A percentile compares a stretch with the other conserved stretches of the same genome.
These are phyloP conservation scores for Bruguiera hainesii DNA, from an alignment of 441 rosid genomes.

Conservation along the genomic window DNA sequence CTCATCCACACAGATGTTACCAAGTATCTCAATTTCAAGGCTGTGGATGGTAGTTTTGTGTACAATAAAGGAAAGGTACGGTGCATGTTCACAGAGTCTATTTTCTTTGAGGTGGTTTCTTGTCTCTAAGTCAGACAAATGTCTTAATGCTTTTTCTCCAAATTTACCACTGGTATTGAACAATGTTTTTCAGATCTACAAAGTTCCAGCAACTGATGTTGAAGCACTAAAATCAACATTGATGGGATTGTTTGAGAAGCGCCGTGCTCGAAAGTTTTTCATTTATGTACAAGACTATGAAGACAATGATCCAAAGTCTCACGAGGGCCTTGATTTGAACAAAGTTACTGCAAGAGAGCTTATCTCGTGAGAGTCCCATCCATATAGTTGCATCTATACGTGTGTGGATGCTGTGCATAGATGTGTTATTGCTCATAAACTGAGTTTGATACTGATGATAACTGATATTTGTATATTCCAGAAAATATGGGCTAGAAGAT, in stretches of 20 bases:
- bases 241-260: constrained; percentile 90
- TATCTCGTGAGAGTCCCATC: constrained; percentile 47
- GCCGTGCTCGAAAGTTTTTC: constrained; percentile 85
- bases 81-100: background rate
- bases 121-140: background rate
- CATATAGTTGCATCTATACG: too few relatives aligned
- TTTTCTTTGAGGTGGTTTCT: background rate
- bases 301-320: constrained; percentile 77
- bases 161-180: background rate
- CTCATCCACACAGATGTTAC: constrained; percentile 88
- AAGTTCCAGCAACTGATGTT: constrained; percentile 82
- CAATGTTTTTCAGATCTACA: constrained; percentile 51
- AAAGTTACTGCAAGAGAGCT: constrained; percentile 69
- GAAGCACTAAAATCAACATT: constrained; percentile 89
- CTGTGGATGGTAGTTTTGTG: constrained; percentile 90
- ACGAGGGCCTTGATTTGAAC: constrained; percentile 81
- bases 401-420: too few relatives aligned
- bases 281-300: constrained; percentile 74
- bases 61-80: constrained; percentile 80
- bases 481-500: constrained; percentile 84
- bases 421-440: background rate
- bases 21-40: constrained; percentile 81
- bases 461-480: constrained; percentile 20
- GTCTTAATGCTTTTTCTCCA: background rate
- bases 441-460: background rate